Evolutionary conservation across 163 green algal species (phyloP).

Genomic region (Chlamydomonas reinhardtii): DNA sequence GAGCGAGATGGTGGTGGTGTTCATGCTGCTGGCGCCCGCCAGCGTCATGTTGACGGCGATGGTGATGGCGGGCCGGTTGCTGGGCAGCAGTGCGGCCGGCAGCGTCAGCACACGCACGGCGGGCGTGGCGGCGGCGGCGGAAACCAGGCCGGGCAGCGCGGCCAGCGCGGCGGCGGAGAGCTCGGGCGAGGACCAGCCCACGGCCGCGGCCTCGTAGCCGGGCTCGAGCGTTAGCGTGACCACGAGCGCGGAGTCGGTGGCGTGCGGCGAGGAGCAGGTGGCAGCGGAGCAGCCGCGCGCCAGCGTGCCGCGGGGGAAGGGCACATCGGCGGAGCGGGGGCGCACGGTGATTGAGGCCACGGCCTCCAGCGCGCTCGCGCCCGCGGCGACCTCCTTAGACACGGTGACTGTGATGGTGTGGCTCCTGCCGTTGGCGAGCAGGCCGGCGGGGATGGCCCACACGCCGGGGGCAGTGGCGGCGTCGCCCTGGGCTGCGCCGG

Average conservation of each 20-base stretch:
- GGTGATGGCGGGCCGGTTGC: too few relatives aligned
- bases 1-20: background rate
- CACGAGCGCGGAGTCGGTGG: background rate
- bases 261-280: background rate
- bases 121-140: background rate
- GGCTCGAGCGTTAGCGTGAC: background rate
- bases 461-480: background rate
- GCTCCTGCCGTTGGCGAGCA: background rate
- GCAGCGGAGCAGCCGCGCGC: background rate
- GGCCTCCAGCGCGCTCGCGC: background rate
- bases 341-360: background rate
- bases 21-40: background rate
- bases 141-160: background rate
- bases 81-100: background rate
- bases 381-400: background rate
- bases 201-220: background rate
- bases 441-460: background rate
- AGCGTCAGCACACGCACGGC: background rate
- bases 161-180: background rate
- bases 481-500: background rate
- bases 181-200: background rate
- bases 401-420: constrained; percentile 2
- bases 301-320: background rate
- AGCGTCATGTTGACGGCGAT: background rate
- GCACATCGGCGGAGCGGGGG: background rate